phyloP scores from a whole-genome alignment of 176 grass and related monocot genomes.

The Carex parvula region DNA sequence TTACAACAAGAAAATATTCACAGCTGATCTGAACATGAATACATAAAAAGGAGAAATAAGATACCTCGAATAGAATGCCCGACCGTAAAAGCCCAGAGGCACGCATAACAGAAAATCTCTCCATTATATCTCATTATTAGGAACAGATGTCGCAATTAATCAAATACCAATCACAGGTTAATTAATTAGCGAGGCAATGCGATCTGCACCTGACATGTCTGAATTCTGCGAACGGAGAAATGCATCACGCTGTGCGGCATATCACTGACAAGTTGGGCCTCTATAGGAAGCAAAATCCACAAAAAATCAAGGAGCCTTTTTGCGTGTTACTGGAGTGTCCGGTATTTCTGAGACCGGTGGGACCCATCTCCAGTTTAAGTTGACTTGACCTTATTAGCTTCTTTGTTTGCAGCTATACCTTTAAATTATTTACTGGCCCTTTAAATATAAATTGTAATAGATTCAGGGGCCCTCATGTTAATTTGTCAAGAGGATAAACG shows the following conservation, averaged over 20 bases:
- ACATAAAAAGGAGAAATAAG: background rate
- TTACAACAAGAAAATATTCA: background rate
- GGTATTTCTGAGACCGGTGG: background rate
- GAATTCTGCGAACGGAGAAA: background rate
- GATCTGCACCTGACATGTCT: too few relatives aligned
- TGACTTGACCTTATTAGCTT: background rate
- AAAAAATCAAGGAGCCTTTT: too few relatives aligned
- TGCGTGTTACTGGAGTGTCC: background rate
- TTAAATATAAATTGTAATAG: background rate
- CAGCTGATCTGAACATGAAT: background rate
- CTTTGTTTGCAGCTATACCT: background rate
- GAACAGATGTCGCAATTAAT: background rate
- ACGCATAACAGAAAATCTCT: conserved; percentile 22
- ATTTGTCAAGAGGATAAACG: background rate
- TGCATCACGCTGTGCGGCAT: background rate
- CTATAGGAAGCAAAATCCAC: too few relatives aligned
- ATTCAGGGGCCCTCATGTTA: background rate
- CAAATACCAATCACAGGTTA: conserved; percentile 14
- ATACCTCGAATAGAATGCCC: background rate
- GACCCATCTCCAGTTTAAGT: background rate
- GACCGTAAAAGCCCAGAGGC: background rate
- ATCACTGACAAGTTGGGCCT: background rate
- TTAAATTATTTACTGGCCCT: background rate
- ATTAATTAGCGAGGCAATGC: too few relatives aligned
- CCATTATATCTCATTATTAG: background rate